phyloP scores from a whole-genome alignment of 305 asterid species.

The Solanum hybrid region DNA sequence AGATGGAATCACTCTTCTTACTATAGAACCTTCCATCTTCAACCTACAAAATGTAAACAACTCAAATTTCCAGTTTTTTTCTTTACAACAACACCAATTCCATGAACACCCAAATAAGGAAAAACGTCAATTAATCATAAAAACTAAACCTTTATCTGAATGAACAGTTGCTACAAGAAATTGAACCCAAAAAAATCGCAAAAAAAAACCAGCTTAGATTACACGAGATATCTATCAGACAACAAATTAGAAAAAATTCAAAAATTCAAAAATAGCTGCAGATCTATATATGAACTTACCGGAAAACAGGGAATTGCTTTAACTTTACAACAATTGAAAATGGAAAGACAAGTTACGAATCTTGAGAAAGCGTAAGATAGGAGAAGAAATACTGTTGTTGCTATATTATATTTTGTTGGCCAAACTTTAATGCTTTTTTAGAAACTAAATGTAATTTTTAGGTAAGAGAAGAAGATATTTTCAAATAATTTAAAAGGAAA shows the following conservation, averaged over 20 bases:
- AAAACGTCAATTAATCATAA: not conserved
- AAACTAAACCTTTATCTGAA: not conserved
- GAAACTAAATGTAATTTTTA: not conserved
- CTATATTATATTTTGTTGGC: not conserved
- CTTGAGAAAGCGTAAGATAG: not conserved
- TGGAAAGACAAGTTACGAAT: not conserved
- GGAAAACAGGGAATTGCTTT: not conserved
- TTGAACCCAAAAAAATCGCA: not conserved
- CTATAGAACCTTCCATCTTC: conserved; percentile 62
- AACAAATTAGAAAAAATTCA: not conserved
- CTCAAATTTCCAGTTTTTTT: not conserved
- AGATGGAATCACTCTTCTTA: conserved; percentile 82
- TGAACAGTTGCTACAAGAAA: not conserved
- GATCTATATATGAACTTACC: conserved; percentile 1
- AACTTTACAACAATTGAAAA: not conserved
- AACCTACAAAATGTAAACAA: not conserved
- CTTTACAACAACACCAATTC: not conserved
- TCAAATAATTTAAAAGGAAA: not conserved
- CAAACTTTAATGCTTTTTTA: not conserved
- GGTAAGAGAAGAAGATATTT: not conserved
- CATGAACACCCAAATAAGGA: not conserved
- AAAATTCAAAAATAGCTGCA: not conserved
- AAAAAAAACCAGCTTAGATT: not conserved
- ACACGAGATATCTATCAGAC: not conserved
- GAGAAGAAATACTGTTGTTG: not conserved